Evolutionary conservation across 179 eudicot species (phyloP).

Genomic region (Beta lomatogona): DNA sequence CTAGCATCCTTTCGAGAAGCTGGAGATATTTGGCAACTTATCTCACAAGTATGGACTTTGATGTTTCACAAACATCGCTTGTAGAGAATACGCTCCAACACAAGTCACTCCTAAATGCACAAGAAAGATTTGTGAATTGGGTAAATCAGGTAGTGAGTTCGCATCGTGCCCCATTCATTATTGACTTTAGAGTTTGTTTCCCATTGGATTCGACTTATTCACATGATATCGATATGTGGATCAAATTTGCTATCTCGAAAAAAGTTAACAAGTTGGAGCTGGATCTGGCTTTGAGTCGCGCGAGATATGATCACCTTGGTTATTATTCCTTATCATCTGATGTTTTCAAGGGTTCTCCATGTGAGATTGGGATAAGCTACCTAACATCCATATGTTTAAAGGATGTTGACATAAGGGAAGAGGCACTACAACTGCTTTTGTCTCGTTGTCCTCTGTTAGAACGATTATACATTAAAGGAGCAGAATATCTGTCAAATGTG

Average conservation of each 20-base stretch:
- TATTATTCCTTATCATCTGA: background rate
- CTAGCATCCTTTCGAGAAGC: background rate
- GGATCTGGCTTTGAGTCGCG: background rate
- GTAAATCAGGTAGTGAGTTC: background rate
- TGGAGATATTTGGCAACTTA: constrained; percentile 1
- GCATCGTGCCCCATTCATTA: constrained; percentile 1
- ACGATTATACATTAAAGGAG: too few relatives aligned
- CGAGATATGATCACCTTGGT: too few relatives aligned
- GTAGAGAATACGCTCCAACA: too few relatives aligned
- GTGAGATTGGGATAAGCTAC: background rate
- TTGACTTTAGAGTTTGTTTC: background rate
- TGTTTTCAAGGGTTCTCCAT: background rate
- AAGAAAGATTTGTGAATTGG: background rate
- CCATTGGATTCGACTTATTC: background rate
- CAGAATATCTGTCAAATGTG: too few relatives aligned
- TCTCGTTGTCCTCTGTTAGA: background rate
- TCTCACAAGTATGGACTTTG: background rate
- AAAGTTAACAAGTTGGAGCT: background rate
- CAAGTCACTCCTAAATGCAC: background rate
- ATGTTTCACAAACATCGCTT: background rate
- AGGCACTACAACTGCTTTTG: background rate
- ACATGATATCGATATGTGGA: background rate
- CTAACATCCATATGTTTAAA: background rate
- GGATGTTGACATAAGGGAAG: background rate
- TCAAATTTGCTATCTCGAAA: constrained; percentile 2